Percentiles rank a stretch among this genome's conserved stretches.
These are phyloP conservation scores for Colletotrichum kahawae DNA, from an alignment of 2,329 filamentous ascomycete species.

Conservation along the genomic window DNA sequence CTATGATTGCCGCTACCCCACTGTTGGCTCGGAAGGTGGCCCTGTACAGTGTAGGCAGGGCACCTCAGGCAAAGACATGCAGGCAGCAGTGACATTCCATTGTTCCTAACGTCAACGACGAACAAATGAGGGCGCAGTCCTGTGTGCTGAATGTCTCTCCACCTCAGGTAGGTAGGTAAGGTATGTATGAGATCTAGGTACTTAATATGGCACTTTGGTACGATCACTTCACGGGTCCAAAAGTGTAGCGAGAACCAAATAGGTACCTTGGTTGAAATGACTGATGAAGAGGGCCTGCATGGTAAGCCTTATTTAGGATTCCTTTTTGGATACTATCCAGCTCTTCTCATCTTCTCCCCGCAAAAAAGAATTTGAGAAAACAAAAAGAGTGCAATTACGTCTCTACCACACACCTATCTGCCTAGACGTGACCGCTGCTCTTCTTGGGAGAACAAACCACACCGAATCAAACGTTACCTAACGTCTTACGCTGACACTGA, in stretches of 20 bases:
- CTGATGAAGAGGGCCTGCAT: background rate
- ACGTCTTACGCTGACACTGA: background rate
- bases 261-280: background rate
- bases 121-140: background rate
- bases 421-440: background rate
- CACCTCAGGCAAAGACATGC: background rate
- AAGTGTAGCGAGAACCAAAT: background rate
- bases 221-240: background rate
- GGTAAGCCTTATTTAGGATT: background rate
- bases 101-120: background rate
- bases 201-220: background rate
- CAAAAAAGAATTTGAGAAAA: background rate
- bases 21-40: background rate
- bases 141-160: background rate
- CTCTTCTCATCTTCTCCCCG: background rate
- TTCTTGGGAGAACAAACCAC: background rate
- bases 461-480: background rate
- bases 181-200: background rate
- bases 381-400: background rate
- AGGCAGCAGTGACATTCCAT: background rate
- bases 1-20: background rate
- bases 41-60: background rate
- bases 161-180: background rate
- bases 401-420: background rate
- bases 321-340: background rate